Evolutionary conservation across 2,329 filamentous ascomycete genomes (phyloP).

Genomic region (Eutypella sp.): DNA sequence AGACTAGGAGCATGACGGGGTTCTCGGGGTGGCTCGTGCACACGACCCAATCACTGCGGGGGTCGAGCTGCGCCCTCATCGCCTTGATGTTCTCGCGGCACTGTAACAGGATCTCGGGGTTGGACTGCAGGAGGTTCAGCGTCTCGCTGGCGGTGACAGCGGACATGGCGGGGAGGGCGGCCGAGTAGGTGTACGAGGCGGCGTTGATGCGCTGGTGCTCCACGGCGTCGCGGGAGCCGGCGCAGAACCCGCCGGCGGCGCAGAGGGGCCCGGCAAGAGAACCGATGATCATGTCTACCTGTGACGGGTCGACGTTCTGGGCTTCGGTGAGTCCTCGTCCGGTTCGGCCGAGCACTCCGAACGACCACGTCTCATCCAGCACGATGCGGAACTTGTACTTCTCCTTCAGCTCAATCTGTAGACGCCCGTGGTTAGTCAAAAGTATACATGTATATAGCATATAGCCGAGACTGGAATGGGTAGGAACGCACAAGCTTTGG

Average conservation of each 20-base stretch:
- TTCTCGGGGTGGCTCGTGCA: slow-evolving; percentile 81
- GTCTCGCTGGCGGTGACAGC: slow-evolving; percentile 96
- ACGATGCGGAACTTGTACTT: slow-evolving; percentile 98
- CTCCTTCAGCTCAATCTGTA: slow-evolving; percentile 80
- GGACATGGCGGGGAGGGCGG: slow-evolving; percentile 86
- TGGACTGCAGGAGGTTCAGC: slow-evolving; percentile 77
- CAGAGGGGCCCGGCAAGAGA: slow-evolving; percentile 86
- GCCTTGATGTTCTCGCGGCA: slow-evolving; percentile 82
- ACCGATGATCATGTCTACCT: slow-evolving; percentile 96
- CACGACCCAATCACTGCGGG: slow-evolving; percentile 85
- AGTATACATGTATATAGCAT: slow-evolving; percentile 1
- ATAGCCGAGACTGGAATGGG: too few relatives aligned
- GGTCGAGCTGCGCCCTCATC: slow-evolving; percentile 84
- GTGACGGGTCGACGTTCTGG: slow-evolving; percentile 88
- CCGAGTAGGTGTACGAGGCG: slow-evolving; percentile 90
- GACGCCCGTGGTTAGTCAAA: slow-evolving; percentile 2
- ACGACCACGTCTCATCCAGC: slow-evolving; percentile 96
- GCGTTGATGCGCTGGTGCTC: slow-evolving; percentile 94
- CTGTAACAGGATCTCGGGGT: slow-evolving; percentile 72
- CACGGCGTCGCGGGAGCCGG: slow-evolving; percentile 83
- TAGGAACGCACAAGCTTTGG: slow-evolving; percentile 77
- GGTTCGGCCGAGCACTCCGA: slow-evolving; percentile 86
- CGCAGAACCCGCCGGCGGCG: slow-evolving; percentile 93
- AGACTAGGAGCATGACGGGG: slow-evolving; percentile 74
- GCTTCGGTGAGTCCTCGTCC: slow-evolving; percentile 92